These are phyloP conservation scores for Colletotrichum sp. DNA, from an alignment of 2,329 filamentous ascomycete genomes.

Conservation along the genomic window DNA sequence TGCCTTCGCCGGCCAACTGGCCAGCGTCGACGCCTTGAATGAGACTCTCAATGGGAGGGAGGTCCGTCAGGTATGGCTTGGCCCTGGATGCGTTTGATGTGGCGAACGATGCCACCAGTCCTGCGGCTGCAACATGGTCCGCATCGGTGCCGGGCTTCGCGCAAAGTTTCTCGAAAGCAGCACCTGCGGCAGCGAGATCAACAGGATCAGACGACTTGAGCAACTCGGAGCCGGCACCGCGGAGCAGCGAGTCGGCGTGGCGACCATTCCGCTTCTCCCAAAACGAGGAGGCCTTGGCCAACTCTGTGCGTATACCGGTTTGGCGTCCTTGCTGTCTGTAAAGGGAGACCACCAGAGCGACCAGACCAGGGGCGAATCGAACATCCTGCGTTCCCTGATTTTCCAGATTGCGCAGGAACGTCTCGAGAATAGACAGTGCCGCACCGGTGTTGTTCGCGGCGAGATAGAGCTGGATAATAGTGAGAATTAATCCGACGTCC, in stretches of 20 bases:
- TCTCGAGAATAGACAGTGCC: constrained; percentile 77
- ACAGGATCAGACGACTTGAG: constrained; percentile 74
- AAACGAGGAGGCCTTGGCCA: constrained; percentile 80
- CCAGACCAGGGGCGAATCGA: constrained; percentile 82
- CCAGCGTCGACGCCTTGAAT: constrained; percentile 64
- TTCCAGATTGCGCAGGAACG: constrained; percentile 76
- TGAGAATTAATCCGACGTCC: constrained; percentile 81
- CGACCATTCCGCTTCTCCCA: constrained; percentile 69
- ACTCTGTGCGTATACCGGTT: constrained; percentile 71
- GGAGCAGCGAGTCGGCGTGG: constrained; percentile 68
- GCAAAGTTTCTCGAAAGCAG: constrained; percentile 79
- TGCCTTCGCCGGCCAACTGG: constrained; percentile 69
- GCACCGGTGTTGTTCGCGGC: constrained; percentile 72
- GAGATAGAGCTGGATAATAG: constrained; percentile 82
- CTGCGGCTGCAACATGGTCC: constrained; percentile 76
- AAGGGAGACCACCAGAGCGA: constrained; percentile 80
- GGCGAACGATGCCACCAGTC: constrained; percentile 84
- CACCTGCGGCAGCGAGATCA: constrained; percentile 72
- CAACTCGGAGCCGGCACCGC: constrained; percentile 82
- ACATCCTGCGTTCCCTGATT: constrained; percentile 66
- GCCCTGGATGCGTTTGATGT: constrained; percentile 62
- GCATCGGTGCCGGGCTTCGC: constrained; percentile 62
- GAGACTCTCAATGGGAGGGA: constrained; percentile 68
- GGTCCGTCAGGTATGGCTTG: constrained; percentile 55
- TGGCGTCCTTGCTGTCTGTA: constrained; percentile 80